phyloP scores from a whole-genome alignment of 495 filamentous ascomycete species.

The Penicillium desertorum region DNA sequence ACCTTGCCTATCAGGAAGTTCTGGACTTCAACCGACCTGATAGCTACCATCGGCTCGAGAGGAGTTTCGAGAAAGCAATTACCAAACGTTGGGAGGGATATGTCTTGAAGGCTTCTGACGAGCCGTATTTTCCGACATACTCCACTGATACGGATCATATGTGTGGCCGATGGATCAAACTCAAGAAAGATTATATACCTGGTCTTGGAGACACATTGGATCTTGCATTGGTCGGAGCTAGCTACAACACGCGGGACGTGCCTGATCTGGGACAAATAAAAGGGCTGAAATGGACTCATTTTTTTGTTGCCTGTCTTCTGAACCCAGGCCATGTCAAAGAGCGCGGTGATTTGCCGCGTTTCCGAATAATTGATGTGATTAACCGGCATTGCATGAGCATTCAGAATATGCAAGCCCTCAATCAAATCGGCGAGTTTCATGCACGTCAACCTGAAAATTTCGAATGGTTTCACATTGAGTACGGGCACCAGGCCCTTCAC shows the following conservation, averaged over 20 bases:
- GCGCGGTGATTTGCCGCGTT: conserved; percentile 54
- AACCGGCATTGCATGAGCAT: conserved; percentile 49
- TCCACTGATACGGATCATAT: conserved; percentile 29
- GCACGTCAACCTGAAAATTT: conserved; percentile 27
- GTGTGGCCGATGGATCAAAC: conserved; percentile 66
- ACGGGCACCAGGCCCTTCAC: conserved; percentile 29
- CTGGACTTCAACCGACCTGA: conserved; percentile 57
- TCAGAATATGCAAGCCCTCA: conserved; percentile 51
- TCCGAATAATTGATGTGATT: conserved; percentile 63
- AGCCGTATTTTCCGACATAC: conserved; percentile 68
- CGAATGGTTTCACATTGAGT: conserved; percentile 37
- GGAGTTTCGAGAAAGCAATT: conserved; percentile 65
- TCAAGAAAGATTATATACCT: conserved; percentile 89
- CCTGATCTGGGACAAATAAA: conserved; percentile 39
- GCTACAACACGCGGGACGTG: conserved; percentile 60
- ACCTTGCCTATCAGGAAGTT: conserved; percentile 58
- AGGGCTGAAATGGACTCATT: conserved; percentile 70
- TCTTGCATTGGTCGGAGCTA: conserved; percentile 72
- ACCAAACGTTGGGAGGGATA: conserved; percentile 68
- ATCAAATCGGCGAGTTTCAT: conserved; percentile 49
- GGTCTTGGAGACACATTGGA: conserved; percentile 79
- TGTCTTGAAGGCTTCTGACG: conserved; percentile 74
- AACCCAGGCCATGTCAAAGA: conserved; percentile 66
- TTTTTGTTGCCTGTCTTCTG: conserved; percentile 72
- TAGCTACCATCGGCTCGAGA: conserved; percentile 51